phyloP scores from a whole-genome alignment of 2,329 filamentous ascomycete genomes.

The Microcyclosporella mali region DNA sequence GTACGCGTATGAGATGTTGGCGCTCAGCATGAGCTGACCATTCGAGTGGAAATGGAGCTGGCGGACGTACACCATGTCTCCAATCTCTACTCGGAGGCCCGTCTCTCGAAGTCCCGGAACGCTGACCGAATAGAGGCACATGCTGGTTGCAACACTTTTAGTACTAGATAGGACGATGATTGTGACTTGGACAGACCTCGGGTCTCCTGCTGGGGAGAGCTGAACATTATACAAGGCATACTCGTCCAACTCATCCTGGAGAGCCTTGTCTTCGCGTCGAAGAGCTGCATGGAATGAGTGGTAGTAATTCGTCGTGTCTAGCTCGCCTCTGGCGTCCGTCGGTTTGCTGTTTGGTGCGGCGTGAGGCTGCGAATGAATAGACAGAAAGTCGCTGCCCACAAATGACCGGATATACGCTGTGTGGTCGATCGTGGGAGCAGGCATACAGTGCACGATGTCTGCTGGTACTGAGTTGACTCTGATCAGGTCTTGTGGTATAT shows the following conservation, averaged over 20 bases:
- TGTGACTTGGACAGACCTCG: conserved; percentile 3
- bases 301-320: conserved; percentile 6
- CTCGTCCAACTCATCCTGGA: conserved; percentile 17
- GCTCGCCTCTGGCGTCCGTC: neutral
- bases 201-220: conserved; percentile 4
- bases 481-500: too few relatives aligned
- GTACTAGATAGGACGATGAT: conserved; percentile 9
- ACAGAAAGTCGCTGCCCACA: conserved; percentile 2
- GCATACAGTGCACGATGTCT: neutral
- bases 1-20: neutral
- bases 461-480: neutral
- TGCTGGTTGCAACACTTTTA: conserved; percentile 22
- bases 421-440: conserved; percentile 6
- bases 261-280: conserved; percentile 10
- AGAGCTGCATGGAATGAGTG: conserved; percentile 12
- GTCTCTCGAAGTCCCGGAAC: neutral
- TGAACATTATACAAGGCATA: conserved; percentile 17
- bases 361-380: neutral
- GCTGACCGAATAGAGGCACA: conserved; percentile 19
- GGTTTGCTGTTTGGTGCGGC: neutral
- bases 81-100: neutral
- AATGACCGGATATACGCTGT: conserved; percentile 9
- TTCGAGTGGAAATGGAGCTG: conserved; percentile 16
- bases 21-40: conserved; percentile 3
- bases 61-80: conserved; percentile 21